Evolutionary conservation across 1,139 yeast species (phyloP), one percentile per base, ranked within the genome.

Genomic region (Arxiozyma heterogenica): DNA sequence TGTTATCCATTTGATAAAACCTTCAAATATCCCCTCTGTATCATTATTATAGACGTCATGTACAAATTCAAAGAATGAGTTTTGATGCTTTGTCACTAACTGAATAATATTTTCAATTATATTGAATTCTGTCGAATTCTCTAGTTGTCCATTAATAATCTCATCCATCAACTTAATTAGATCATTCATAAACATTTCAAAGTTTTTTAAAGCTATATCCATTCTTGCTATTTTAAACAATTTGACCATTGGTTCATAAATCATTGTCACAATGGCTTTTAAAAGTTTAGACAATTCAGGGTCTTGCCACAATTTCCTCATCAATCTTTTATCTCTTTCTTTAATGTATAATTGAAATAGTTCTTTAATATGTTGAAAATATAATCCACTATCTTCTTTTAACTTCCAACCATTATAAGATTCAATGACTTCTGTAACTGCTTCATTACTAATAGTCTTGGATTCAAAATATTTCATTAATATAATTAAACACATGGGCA

Each of bases 291-390:
- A 82, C 46, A 94, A 73, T 61, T 85, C 87, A 0, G 93, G 90
- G 62, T 90, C 96, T 53, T 82, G 82, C 94, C 96, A 88, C 49
- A 91, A 70, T 64, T 83, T 82, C 61, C 83, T 84, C 75, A 90
- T 70, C 49, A 84, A 72, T 54, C 82, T 81, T 66, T 88, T 89
- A 66, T 91, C 98, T 47, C 82, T 79, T 56, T 80, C 83, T 46
- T 95, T 78, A 1, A 87, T 73, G 60, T 79, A 78, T 23, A 86
- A 70, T 58, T 80, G 83, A 71, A 86, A 79, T 56, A 86, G 76
- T 55, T 84, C 86, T 60, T 77, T 83, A 44, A 82, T 67, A 58
- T 77, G 74, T 4, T 79, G 68, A 58, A 77, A 82, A 46, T 75
- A 64, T 9, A 67, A 55, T 8, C 66, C 63, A 41, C 64, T 61